These are phyloP conservation scores for Drosera capensis DNA, from an alignment of 148 eudicot genomes.

Conservation along the genomic window DNA sequence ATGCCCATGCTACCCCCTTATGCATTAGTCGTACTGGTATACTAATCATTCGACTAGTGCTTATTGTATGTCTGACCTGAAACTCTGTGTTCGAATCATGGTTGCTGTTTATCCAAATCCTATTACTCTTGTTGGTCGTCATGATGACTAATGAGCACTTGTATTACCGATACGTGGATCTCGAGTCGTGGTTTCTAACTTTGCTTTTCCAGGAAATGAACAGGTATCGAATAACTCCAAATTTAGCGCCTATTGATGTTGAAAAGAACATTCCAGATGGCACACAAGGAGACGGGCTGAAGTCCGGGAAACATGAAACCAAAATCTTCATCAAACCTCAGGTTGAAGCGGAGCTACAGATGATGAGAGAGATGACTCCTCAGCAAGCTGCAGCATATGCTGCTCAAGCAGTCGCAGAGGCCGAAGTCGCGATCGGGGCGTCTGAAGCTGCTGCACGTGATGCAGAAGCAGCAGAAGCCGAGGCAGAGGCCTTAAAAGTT, in stretches of 20 bases:
- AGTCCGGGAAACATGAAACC: conserved; percentile 22
- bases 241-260: conserved; percentile 11
- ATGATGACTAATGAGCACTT: background rate
- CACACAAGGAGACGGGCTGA: conserved; percentile 17
- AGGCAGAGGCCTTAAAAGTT: conserved; percentile 55
- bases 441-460: conserved; percentile 79
- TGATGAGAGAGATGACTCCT: conserved; percentile 62
- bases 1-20: too few relatives aligned
- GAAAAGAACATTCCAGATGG: conserved; percentile 19
- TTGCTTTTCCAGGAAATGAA: conserved; percentile 47
- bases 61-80: too few relatives aligned
- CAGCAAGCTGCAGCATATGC: conserved; percentile 69
- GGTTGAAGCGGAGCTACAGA: conserved; percentile 55
- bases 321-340: conserved; percentile 37
- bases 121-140: too few relatives aligned
- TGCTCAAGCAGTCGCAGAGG: conserved; percentile 76
- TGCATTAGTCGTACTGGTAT: too few relatives aligned
- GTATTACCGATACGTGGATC: background rate
- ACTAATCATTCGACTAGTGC: too few relatives aligned
- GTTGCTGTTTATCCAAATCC: too few relatives aligned
- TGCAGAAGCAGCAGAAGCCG: conserved; percentile 76
- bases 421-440: conserved; percentile 79
- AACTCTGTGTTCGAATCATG: too few relatives aligned
- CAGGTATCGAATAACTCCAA: conserved; percentile 57
- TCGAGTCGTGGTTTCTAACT: background rate